A percentile compares a stretch with the other conserved stretches of the same genome.
These are phyloP conservation scores for Neltuma alba DNA, from an alignment of 306 rosid genomes.

Conservation along the genomic window DNA sequence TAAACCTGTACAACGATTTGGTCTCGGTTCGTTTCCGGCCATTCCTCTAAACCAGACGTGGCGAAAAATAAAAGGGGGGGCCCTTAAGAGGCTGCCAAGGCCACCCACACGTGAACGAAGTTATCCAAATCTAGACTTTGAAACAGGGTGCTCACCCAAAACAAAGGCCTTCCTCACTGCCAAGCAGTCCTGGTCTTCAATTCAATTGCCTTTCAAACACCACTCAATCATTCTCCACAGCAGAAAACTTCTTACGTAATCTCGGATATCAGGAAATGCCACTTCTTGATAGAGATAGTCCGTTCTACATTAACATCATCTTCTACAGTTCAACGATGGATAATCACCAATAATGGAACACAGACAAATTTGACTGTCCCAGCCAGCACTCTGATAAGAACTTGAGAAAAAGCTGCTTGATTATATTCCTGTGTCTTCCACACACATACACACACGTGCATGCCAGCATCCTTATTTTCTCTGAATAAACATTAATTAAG, in stretches of 20 bases:
- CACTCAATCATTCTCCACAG: slow-evolving; percentile 33
- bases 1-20: background rate
- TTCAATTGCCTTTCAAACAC: no score
- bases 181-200: no score
- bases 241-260: background rate
- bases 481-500: background rate
- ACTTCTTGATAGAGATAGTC: background rate
- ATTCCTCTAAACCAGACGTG: background rate
- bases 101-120: background rate
- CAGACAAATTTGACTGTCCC: background rate
- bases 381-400: background rate
- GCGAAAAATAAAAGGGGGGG: background rate
- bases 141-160: background rate
- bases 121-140: background rate
- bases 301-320: background rate
- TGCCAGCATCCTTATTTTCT: background rate
- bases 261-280: background rate
- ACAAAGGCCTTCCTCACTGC: slow-evolving; percentile 30
- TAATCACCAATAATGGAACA: background rate
- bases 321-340: background rate
- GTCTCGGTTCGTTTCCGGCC: background rate
- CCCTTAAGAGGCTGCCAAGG: background rate
- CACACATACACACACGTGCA: slow-evolving; percentile 1
- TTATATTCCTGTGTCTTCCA: background rate
- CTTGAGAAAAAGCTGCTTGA: background rate